A percentile compares a stretch with the other conserved stretches of the same genome.
phyloP scores from a whole-genome alignment of 768 basidiomycete species.

The Lactifluus pinguis region DNA sequence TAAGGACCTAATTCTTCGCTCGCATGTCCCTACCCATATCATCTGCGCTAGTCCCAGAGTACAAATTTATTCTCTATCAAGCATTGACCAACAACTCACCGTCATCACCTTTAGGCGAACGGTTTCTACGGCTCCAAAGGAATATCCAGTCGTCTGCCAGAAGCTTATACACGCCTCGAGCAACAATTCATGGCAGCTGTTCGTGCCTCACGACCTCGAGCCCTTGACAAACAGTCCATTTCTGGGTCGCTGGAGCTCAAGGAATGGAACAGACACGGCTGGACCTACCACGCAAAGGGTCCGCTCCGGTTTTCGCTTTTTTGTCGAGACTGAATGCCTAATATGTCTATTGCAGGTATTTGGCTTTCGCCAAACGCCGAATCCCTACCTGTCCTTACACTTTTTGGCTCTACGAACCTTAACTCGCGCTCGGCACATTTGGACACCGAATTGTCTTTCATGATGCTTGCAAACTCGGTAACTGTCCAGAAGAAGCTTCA shows the following conservation, averaged over 20 bases:
- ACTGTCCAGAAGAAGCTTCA: constrained; percentile 40
- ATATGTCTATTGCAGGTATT: constrained; percentile 45
- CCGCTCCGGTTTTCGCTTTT: constrained; percentile 8
- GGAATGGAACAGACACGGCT: constrained; percentile 83
- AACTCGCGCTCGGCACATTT: constrained; percentile 86
- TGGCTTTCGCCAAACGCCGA: constrained; percentile 63
- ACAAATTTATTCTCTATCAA: constrained; percentile 16
- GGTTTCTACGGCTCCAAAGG: constrained; percentile 90
- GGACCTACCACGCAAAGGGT: constrained; percentile 99
- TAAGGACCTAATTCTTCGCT: constrained; percentile 57
- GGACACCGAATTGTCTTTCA: constrained; percentile 86
- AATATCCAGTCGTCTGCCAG: constrained; percentile 87
- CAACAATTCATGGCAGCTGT: constrained; percentile 72
- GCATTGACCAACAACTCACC: background rate
- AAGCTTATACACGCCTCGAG: constrained; percentile 86
- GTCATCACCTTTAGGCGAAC: constrained; percentile 57
- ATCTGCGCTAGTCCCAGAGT: constrained; percentile 86
- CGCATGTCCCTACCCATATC: constrained; percentile 54
- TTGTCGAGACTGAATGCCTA: background rate
- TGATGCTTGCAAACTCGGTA: constrained; percentile 61
- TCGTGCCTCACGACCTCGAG: constrained; percentile 30
- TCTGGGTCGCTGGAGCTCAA: constrained; percentile 51
- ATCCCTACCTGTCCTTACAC: constrained; percentile 55
- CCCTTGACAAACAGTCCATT: constrained; percentile 21
- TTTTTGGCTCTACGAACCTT: constrained; percentile 93